Base-by-base conservation (phyloP, 257 asterid genomes). In the Solanum chilense region DNA sequence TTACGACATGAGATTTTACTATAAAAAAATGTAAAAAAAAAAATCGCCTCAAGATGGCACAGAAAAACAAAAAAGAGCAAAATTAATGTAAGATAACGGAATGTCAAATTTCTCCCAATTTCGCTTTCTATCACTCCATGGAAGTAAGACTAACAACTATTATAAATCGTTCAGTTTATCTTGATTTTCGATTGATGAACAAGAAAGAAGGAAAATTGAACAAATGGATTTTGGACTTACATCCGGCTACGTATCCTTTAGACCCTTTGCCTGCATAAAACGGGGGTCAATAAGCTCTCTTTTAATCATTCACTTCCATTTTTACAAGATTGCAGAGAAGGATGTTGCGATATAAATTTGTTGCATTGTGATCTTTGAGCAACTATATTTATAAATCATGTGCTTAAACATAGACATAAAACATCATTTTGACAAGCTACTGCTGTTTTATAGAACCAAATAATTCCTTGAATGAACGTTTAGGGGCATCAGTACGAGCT, bases 401-500 rank as follows among this genome's bases (percentile, higher is more conserved):
- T 5, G 29, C 29, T 29, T 45, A 78, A 7, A 47, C 11, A 45
- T 15, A 16, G 44, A 47, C 44, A 47, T 7, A 18, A 29, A 29
- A 49, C 6, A 80, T 27, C 44, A 29, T 9, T 29, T 80, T 49
- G 69, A 80, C 66, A 66, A 49, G 35, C 93, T 91, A 95, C 81
- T 89, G 90, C 78, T 95, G 96, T 89, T 95, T 92, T 74, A 97
- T 91, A 66, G 98, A 93, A 78, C 90, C 90, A 88, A 97, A 97
- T 73, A 97, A 91, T 85, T 95, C 98, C 92, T 90, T 88, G 70
- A 95, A 93, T 13, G 99, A 89, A 42, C 96, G 96, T 75, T 92
- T 86, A 23, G 99, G 96, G 75, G 96, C 96, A 58, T 95, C 99
- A 21, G 93, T 75, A 87, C 91, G 93, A 27, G 99, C 98, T 70